Base-by-base conservation (phyloP, 1,139 yeast species). In the Sugiyamaella neomexicana region DNA sequence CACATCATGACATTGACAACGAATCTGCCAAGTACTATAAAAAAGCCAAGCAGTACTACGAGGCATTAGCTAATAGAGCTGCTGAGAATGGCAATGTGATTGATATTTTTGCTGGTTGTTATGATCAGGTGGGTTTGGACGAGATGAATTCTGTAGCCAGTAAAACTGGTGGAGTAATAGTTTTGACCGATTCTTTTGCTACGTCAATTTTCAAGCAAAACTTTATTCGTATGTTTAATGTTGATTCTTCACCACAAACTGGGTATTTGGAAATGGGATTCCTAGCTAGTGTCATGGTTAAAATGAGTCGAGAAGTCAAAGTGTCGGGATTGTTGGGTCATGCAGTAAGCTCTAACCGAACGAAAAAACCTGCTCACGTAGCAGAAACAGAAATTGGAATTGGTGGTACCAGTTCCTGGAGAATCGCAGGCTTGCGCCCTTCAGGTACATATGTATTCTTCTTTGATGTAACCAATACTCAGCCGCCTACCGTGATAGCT, bases 171-270 rank as follows among this genome's bases (percentile, higher is more conserved):
- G 98, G 98, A 70, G 85, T 85, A 27, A 75, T 91, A 65, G 81
- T 91, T 53, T 80, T 91, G 63, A 80, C 96, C 1, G 98, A 91
- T 77, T 93, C 97, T 6, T 91, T 91, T 74, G 88, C 96, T 43
- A 90, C 97, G 5, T 85, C 97, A 5, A 90, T 91, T 64, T 91
- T 91, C 77, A 89, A 89, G 71, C 96, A 90, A 72, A 86, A 96
- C 10, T 89, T 87, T 71, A 79, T 88, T 64, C 83, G 96, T 68
- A 76, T 89, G 64, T 89, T 89, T 73, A 78, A 81, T 64, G 86
- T 85, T 69, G 97, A 91, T 70, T 36, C 40, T 1, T 45, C 49
- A 1, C 39, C 39, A 5, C 83, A 79, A 38, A 91, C 86, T 52
- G 97, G 96, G 46, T 86, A 80, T 80, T 81, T 73, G 84, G 66